Conservation (phyloP, 2,329 filamentous ascomycete genomes). For the Scytalidium sp. region DNA sequence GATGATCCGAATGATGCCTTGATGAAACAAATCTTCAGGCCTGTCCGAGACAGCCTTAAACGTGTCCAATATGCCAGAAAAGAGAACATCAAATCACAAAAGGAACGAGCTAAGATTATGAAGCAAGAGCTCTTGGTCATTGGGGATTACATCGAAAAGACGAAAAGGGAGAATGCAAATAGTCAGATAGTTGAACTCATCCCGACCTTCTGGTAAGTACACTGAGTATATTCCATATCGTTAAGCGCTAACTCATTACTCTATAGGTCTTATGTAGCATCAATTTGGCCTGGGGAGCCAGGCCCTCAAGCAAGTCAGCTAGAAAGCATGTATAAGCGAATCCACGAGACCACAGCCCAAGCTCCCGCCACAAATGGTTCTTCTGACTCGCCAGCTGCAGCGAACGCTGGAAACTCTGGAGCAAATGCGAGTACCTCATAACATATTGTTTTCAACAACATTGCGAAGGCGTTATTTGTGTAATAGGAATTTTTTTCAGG, state of each 20-base stretch:
- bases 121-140: constrained; percentile 59
- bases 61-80: constrained; percentile 59
- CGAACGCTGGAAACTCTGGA: neutral
- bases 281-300: constrained; percentile 28
- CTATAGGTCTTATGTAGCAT: constrained; percentile 27
- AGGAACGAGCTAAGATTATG: constrained; percentile 59
- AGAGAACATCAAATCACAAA: constrained; percentile 59
- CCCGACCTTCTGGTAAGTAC: constrained; percentile 28
- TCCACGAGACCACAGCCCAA: constrained; percentile 12
- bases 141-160: constrained; percentile 56
- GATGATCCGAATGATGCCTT: constrained; percentile 21
- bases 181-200: constrained; percentile 16
- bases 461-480: neutral
- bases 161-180: constrained; percentile 21
- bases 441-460: neutral
- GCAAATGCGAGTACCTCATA: neutral
- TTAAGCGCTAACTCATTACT: constrained; percentile 13
- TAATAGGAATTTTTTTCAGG: neutral
- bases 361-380: constrained; percentile 10
- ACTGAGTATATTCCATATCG: no score
- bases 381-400: constrained; percentile 4
- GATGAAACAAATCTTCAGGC: constrained; percentile 47
- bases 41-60: constrained; percentile 58
- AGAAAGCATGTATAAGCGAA: constrained; percentile 26
- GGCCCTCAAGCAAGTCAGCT: constrained; percentile 21